Evolutionary conservation across 768 basidiomycete genomes (phyloP).

Genomic region (Daedalea quercina): DNA sequence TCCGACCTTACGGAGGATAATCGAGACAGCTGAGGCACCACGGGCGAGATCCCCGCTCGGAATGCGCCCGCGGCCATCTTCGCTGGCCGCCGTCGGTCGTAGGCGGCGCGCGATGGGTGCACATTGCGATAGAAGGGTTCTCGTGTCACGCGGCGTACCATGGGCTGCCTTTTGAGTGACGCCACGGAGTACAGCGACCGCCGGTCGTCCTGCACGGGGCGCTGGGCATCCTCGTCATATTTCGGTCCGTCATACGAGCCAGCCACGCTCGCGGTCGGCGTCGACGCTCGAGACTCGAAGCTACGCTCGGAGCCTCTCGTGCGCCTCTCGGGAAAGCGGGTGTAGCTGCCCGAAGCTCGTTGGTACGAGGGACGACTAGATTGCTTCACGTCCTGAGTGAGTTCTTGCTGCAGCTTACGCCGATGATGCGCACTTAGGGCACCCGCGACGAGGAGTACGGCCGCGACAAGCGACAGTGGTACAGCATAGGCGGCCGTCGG

Average conservation of each 20-base stretch:
- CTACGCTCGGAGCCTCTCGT: background rate
- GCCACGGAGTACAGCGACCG: constrained; percentile 1
- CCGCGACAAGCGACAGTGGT: constrained; percentile 25
- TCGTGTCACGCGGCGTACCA: constrained; percentile 11
- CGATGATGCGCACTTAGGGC: constrained; percentile 21
- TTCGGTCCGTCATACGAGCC: constrained; percentile 4
- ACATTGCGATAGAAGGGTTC: constrained; percentile 7
- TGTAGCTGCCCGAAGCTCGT: background rate
- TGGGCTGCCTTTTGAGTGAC: constrained; percentile 1
- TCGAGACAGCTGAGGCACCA: background rate
- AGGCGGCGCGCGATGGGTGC: background rate
- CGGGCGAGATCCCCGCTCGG: constrained; percentile 4
- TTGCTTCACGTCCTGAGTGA: constrained; percentile 6
- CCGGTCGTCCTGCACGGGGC: constrained; percentile 3
- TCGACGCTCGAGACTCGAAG: constrained; percentile 2
- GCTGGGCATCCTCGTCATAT: background rate
- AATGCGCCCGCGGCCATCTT: constrained; percentile 9
- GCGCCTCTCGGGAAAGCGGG: background rate
- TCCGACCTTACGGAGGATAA: background rate
- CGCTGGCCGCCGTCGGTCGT: background rate
- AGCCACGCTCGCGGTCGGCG: constrained; percentile 12
- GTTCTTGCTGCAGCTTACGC: constrained; percentile 19
- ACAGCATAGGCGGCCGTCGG: constrained; percentile 28
- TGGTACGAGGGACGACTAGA: background rate
- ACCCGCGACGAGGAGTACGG: constrained; percentile 22